Evolutionary conservation across 2,329 filamentous ascomycete genomes (phyloP), one percentile per base, ranked within the genome.

Genomic region (Cucurbitaria berberidis): DNA sequence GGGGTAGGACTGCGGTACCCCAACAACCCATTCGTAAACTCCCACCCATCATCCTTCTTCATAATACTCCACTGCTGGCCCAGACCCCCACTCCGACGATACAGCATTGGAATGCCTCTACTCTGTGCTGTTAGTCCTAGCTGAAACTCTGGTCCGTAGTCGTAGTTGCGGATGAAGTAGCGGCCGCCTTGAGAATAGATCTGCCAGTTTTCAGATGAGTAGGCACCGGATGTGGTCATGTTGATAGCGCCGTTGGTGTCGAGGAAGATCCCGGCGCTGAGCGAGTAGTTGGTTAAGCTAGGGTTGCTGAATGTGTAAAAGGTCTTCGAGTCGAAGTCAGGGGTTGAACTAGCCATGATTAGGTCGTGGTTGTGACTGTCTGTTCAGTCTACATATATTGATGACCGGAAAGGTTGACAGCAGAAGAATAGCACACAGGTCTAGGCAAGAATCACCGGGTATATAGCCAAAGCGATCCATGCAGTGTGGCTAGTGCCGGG

Each of bases 81-180:
- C 38, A 61, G 16, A 7, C n/a, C 43, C 16, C 58, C 55, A 38
- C 46, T 56, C 11, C 55, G 40, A 16, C 34, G 42, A 18, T 39
- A 41, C 43, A 61, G 8, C 10, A 24, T 45, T 18, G 58, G 58
- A 22, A 44, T 19, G 19, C 44, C 24, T 18, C 35, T 16, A 16
- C 32, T 39, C 10, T 45, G 26, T 4, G 16, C 29, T 16, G 39
- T 46, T 6, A 60, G 42, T 2, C 60, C 62, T 9, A 67, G 39
- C 42, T 67, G 63, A 10, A 30, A 58, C 3, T 36, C 36, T 8
- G 40, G 15, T 3, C 48, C 51, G 48, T 50, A 62, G 47, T 67
- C 60, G 27, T 57, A 65, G 40, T 64, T 64, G 11, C 62, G 62
- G 29, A 67, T 62, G 47, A 65, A 67, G 42, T 57, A 67, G 3